phyloP scores from a whole-genome alignment of 2,329 filamentous ascomycete genomes.

The Trichophyton simii region DNA sequence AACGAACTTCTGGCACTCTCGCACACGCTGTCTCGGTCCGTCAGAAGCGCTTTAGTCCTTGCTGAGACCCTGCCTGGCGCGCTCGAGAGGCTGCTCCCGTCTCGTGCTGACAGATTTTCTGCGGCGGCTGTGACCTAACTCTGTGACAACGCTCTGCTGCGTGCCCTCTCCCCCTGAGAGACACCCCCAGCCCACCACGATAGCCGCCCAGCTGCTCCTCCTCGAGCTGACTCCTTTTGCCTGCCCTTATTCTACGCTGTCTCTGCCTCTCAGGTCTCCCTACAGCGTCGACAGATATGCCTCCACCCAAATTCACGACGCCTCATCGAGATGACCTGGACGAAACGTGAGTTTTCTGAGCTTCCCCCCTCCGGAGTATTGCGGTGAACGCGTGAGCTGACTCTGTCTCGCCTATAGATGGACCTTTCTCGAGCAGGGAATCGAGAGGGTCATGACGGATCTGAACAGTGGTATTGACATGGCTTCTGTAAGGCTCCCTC shows the following conservation, averaged over 20 bases:
- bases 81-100: neutral
- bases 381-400: neutral
- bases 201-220: neutral
- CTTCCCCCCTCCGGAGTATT: too few species aligned
- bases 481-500: conserved; percentile 51
- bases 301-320: conserved; percentile 17
- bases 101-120: neutral
- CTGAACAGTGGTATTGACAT: conserved; percentile 88
- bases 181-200: neutral
- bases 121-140: neutral
- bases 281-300: conserved; percentile 19
- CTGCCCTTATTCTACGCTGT: neutral
- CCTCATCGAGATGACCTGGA: conserved; percentile 47
- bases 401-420: conserved; percentile 47
- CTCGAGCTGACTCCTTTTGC: neutral
- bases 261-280: neutral
- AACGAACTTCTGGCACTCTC: too few species aligned
- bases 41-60: too few species aligned
- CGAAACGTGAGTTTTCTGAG: conserved; percentile 43
- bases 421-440: conserved; percentile 76
- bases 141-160: neutral
- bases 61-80: neutral
- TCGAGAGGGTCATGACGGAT: conserved; percentile 86
- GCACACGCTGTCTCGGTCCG: too few species aligned
- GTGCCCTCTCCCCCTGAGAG: neutral